These are phyloP conservation scores for Aspergillus oerlinghausenensis DNA, from an alignment of 2,329 filamentous ascomycete species.

Conservation along the genomic window DNA sequence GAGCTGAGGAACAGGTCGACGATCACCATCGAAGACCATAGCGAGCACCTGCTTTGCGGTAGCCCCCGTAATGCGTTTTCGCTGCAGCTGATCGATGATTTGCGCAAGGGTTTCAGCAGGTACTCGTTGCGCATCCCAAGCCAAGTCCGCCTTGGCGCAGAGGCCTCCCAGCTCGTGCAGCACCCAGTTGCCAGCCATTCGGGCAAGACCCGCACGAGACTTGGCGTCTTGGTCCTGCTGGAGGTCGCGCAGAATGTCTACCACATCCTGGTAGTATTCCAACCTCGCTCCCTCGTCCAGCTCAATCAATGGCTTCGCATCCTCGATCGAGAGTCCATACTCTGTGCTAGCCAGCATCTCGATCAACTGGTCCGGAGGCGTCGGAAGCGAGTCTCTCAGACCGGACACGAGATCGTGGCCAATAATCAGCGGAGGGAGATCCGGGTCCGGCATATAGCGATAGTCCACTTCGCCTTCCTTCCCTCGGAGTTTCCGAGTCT, in stretches of 20 bases:
- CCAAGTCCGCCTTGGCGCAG: conserved; percentile 47
- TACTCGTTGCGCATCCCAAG: conserved; percentile 38
- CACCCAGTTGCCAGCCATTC: conserved; percentile 61
- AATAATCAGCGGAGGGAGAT: conserved; percentile 75
- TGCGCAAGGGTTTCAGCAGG: conserved; percentile 41
- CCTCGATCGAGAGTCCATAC: conserved; percentile 73
- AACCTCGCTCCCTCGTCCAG: conserved; percentile 74
- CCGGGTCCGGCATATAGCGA: conserved; percentile 96
- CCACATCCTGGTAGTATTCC: conserved; percentile 64
- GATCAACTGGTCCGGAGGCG: conserved; percentile 67
- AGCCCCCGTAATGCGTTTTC: conserved; percentile 47
- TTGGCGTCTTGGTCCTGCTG: conserved; percentile 21
- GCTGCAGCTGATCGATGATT: conserved; percentile 43
- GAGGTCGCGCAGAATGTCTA: conserved; percentile 32
- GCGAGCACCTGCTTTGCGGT: conserved; percentile 59
- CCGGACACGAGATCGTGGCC: conserved; percentile 63
- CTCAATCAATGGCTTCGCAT: conserved; percentile 73
- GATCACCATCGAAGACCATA: conserved; percentile 50
- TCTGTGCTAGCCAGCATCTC: conserved; percentile 52
- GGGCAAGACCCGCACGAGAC: conserved; percentile 38
- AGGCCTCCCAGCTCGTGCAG: conserved; percentile 71
- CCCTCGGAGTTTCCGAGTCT: conserved; percentile 75
- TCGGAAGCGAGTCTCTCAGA: conserved; percentile 60
- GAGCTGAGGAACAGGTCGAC: conserved; percentile 47
- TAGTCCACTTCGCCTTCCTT: conserved; percentile 99